phyloP scores from a whole-genome alignment of 345 rosid species.

The Salix purpurea region DNA sequence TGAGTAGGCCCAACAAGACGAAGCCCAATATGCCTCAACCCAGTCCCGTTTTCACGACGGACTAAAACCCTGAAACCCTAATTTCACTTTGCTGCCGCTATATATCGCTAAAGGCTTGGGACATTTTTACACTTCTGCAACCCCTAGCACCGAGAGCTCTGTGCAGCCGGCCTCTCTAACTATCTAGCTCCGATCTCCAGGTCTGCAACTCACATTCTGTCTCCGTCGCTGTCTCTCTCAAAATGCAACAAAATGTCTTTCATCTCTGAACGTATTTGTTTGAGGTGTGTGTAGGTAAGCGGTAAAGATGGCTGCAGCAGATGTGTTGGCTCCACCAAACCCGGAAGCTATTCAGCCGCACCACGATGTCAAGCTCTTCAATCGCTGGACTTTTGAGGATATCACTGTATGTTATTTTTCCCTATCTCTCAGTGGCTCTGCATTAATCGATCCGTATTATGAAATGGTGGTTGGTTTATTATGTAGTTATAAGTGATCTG shows the following conservation, averaged over 20 bases:
- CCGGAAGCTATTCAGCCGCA: conserved; percentile 1
- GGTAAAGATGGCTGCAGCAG: conserved; percentile 7
- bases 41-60: neutral
- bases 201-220: neutral
- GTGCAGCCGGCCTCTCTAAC: neutral
- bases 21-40: neutral
- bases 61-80: neutral
- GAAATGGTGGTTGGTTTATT: neutral
- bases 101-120: neutral
- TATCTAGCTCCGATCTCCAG: neutral
- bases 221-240: neutral
- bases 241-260: neutral
- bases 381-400: conserved; percentile 79
- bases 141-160: neutral
- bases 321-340: neutral
- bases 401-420: conserved; percentile 39
- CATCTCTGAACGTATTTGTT: neutral
- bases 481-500: neutral
- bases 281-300: conserved; percentile 3
- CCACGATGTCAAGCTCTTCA: conserved; percentile 71
- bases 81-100: neutral
- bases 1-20: neutral
- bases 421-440: neutral
- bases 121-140: neutral
- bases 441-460: neutral